Evolutionary conservation across 2,329 filamentous ascomycete genomes (phyloP).

Genomic region (Trichophyton benhamiae): DNA sequence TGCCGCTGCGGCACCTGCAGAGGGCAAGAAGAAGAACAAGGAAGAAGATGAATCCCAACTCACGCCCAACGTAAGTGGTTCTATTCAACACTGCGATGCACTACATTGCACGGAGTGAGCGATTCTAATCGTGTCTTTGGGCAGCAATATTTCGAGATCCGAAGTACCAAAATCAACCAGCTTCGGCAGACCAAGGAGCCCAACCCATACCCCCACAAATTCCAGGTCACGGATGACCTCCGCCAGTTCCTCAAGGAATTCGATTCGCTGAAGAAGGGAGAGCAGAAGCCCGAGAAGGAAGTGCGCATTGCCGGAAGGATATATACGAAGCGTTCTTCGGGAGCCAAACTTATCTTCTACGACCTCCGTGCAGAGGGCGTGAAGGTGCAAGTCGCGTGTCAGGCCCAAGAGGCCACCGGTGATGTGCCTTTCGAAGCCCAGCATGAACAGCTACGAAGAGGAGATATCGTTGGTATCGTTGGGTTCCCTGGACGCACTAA

Average conservation of each 20-base stretch:
- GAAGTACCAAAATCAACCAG: conserved; percentile 68
- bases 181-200: conserved; percentile 60
- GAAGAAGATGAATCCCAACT: conserved; percentile 59
- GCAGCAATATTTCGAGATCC: conserved; percentile 92
- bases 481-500: conserved; percentile 75
- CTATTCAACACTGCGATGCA: neutral
- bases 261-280: conserved; percentile 69
- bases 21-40: conserved; percentile 43
- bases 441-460: conserved; percentile 77
- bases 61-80: conserved; percentile 53
- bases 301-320: conserved; percentile 74
- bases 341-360: conserved; percentile 83
- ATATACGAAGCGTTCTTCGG: conserved; percentile 72
- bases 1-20: conserved; percentile 22
- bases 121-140: neutral
- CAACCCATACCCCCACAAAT: conserved; percentile 89
- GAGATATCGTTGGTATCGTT: conserved; percentile 82
- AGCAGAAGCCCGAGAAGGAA: conserved; percentile 61
- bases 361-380: conserved; percentile 64
- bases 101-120: neutral
- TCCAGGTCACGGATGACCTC: conserved; percentile 73
- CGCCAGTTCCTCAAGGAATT: conserved; percentile 68
- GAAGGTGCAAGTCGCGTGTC: conserved; percentile 84
- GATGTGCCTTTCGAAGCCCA: conserved; percentile 67
- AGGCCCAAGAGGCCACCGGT: conserved; percentile 63